Percentiles rank a stretch among this genome's conserved stretches.
Evolutionary conservation across 345 rosid genomes (phyloP).

Genomic region (Mangifera indica): DNA sequence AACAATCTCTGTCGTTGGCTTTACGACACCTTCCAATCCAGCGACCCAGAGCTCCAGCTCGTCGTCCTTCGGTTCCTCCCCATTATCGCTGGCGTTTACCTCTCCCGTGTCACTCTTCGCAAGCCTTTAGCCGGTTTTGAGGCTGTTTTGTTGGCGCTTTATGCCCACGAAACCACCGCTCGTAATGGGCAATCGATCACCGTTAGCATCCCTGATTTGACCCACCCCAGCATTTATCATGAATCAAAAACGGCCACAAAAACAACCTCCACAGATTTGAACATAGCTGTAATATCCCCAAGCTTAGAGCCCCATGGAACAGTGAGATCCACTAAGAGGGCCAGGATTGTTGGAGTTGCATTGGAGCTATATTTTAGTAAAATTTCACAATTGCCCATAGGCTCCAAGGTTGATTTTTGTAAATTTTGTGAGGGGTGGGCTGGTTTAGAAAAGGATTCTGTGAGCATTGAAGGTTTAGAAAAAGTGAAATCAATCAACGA

Average conservation of each 20-base stretch:
- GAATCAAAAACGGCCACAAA: slow-evolving; percentile 42
- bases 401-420: slow-evolving; percentile 72
- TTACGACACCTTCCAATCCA: slow-evolving; percentile 78
- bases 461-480: neutral
- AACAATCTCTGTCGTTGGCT: slow-evolving; percentile 88
- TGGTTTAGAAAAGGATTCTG: slow-evolving; percentile 27
- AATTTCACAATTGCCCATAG: slow-evolving; percentile 49
- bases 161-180: slow-evolving; percentile 64
- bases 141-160: slow-evolving; percentile 72
- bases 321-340: slow-evolving; percentile 64
- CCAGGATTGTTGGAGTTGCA: slow-evolving; percentile 72
- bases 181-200: slow-evolving; percentile 62
- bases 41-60: slow-evolving; percentile 59
- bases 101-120: slow-evolving; percentile 62
- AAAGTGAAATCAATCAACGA: slow-evolving; percentile 17
- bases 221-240: slow-evolving; percentile 74
- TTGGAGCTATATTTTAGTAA: slow-evolving; percentile 66
- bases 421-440: slow-evolving; percentile 68
- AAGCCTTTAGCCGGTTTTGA: slow-evolving; percentile 81
- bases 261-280: slow-evolving; percentile 49
- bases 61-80: slow-evolving; percentile 76
- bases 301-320: slow-evolving; percentile 78
- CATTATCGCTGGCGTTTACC: slow-evolving; percentile 65
- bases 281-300: slow-evolving; percentile 68
- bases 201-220: slow-evolving; percentile 67